Evolutionary conservation across 1,139 yeast species (phyloP).

Genomic region (Casaregolazyma lundiana): DNA sequence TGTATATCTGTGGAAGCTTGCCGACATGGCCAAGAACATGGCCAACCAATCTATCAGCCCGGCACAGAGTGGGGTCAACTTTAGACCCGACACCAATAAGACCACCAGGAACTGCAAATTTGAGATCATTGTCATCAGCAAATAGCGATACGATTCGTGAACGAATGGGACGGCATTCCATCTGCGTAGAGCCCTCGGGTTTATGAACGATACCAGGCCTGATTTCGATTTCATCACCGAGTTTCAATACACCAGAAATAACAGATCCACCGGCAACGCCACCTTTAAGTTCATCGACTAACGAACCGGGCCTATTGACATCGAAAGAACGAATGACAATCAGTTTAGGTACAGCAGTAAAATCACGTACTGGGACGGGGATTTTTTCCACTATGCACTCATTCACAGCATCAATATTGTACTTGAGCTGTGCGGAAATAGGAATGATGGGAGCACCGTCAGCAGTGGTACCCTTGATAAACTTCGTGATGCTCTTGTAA

Average conservation of each 20-base stretch:
- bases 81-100: conserved; percentile 99
- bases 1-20: conserved; percentile 89
- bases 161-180: conserved; percentile 93
- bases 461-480: conserved; percentile 96
- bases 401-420: conserved; percentile 97
- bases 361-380: conserved; percentile 96
- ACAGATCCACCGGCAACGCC: conserved; percentile 99
- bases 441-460: conserved; percentile 99
- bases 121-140: conserved; percentile 96
- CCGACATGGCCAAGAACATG: conserved; percentile 99
- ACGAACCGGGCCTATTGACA: conserved; percentile 98
- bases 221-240: conserved; percentile 98
- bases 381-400: conserved; percentile 92
- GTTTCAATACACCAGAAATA: conserved; percentile 90
- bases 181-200: conserved; percentile 74
- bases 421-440: conserved; percentile 96
- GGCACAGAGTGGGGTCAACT: conserved; percentile 97
- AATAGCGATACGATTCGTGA: conserved; percentile 89
- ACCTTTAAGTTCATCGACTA: conserved; percentile 94
- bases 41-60: conserved; percentile 99
- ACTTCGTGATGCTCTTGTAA: conserved; percentile 83
- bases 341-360: conserved; percentile 86
- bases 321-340: conserved; percentile 98
- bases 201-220: conserved; percentile 98
- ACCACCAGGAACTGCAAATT: conserved; percentile 99